Conservation (phyloP, 2,329 filamentous ascomycete species). For the Xylaria sp. region DNA sequence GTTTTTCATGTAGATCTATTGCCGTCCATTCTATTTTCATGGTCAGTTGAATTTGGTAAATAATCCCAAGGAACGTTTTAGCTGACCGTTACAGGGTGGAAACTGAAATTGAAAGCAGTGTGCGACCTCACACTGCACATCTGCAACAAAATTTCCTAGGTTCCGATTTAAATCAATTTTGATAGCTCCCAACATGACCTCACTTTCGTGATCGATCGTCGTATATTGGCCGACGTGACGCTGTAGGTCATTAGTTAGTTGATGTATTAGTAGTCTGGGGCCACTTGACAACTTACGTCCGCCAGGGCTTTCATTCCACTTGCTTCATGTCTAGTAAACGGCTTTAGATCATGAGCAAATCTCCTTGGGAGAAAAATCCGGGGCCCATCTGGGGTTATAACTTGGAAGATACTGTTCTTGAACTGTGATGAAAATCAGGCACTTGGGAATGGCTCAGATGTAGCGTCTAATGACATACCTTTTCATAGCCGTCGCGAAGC, state of each 20-base stretch:
- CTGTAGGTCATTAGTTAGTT: conserved; percentile 20
- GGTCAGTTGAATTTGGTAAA: conserved; percentile 9
- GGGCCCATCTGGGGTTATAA: conserved; percentile 37
- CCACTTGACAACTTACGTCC: conserved; percentile 31
- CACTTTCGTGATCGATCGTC: conserved; percentile 40
- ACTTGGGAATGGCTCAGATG: neutral
- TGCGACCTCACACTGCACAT: conserved; percentile 36
- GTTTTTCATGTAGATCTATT: conserved; percentile 37
- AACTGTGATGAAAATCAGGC: conserved; percentile 29
- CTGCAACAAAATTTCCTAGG: conserved; percentile 37
- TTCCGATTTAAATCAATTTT: conserved; percentile 40
- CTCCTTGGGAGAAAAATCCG: conserved; percentile 38
- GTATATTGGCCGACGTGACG: conserved; percentile 39
- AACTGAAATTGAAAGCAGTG: conserved; percentile 38
- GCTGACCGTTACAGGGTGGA: conserved; percentile 35
- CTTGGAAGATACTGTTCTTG: conserved; percentile 38
- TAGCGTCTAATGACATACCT: conserved; percentile 14
- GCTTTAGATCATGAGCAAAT: conserved; percentile 36
- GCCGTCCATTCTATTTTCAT: conserved; percentile 35
- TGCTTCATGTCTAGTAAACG: conserved; percentile 35
- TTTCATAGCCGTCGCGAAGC: conserved; percentile 37
- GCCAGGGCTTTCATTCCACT: conserved; percentile 40
- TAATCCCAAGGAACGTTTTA: neutral
- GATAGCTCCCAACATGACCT: conserved; percentile 39
- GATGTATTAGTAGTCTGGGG: neutral